phyloP scores from a whole-genome alignment of 2,329 filamentous ascomycete species.

The Xylaria sp. region DNA sequence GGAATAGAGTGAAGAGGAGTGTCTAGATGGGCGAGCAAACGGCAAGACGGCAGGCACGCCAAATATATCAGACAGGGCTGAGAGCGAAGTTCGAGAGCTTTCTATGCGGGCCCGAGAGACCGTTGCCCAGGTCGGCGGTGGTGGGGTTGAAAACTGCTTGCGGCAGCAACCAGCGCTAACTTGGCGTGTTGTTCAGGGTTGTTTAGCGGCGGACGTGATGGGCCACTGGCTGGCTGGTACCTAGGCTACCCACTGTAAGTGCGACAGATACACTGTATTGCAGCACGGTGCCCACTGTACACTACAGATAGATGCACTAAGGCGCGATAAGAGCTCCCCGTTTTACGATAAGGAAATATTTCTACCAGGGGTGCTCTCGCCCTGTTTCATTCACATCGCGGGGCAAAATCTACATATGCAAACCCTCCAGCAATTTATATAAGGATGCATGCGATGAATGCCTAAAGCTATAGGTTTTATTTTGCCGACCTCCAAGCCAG shows the following conservation, averaged over 20 bases:
- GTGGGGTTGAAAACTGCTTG: conserved; percentile 30
- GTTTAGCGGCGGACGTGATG: not conserved
- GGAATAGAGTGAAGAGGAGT: not conserved
- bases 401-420: conserved; percentile 16
- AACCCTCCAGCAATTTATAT: not conserved
- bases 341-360: conserved; percentile 38
- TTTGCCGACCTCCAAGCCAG: not conserved
- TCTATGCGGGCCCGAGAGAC: conserved; percentile 36
- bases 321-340: conserved; percentile 35
- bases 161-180: conserved; percentile 21
- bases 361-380: conserved; percentile 15
- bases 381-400: conserved; percentile 23
- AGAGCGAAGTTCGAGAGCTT: conserved; percentile 42
- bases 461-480: not conserved
- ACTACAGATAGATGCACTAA: not conserved
- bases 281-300: conserved; percentile 8
- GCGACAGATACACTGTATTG: not conserved
- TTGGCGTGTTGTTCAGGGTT: not conserved
- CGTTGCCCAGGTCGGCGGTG: conserved; percentile 18
- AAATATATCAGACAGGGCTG: conserved; percentile 33
- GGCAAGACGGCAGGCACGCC: conserved; percentile 5
- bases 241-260: no score
- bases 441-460: not conserved
- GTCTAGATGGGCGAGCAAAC: not conserved
- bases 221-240: not conserved